phyloP scores from a whole-genome alignment of 148 eudicot species.

The Chenopodium formosanum region DNA sequence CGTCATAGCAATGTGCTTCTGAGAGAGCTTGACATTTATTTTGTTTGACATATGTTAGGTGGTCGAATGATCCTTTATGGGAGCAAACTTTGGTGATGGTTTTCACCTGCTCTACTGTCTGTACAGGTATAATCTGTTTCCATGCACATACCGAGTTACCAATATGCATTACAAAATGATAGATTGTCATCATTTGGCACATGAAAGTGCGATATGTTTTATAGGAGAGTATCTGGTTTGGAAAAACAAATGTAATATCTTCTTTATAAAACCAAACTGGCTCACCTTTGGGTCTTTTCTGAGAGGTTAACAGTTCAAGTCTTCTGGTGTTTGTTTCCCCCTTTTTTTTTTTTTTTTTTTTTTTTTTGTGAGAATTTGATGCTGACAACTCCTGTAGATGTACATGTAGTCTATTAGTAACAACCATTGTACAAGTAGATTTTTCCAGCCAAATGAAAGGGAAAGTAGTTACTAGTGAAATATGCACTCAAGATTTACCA shows the following conservation, averaged over 20 bases:
- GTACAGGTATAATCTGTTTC: slow-evolving; percentile 20
- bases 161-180: background rate
- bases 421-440: background rate
- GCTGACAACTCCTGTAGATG: background rate
- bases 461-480: no score
- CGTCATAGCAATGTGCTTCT: background rate
- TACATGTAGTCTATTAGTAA: background rate
- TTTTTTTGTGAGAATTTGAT: background rate
- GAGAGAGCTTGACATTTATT: background rate
- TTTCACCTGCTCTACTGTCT: background rate
- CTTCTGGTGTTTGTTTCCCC: background rate
- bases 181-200: background rate
- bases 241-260: background rate
- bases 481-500: background rate
- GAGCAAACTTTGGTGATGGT: background rate
- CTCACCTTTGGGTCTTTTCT: background rate
- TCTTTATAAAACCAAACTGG: background rate
- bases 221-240: background rate
- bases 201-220: background rate
- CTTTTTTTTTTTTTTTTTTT: background rate
- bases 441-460: background rate
- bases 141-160: background rate
- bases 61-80: background rate
- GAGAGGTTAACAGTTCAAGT: background rate
- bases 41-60: background rate